A percentile compares a stretch with the other conserved stretches of the same genome.
phyloP scores from a whole-genome alignment of 1,284 basidiomycete species.

The Meripilus lineatus region DNA sequence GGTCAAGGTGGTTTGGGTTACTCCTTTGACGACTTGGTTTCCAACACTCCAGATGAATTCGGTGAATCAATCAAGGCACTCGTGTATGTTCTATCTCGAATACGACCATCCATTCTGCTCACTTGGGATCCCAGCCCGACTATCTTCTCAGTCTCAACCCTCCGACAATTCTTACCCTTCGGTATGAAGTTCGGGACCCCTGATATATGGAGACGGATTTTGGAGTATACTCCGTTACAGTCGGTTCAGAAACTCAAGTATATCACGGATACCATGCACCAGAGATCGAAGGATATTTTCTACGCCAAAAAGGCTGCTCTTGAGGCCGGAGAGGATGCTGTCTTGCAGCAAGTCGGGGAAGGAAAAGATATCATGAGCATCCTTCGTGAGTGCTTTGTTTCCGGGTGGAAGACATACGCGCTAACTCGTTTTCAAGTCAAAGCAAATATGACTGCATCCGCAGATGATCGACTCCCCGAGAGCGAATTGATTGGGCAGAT shows the following conservation, averaged over 20 bases:
- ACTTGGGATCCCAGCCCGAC: not conserved
- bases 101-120: too few relatives aligned
- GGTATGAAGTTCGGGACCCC: slow-evolving; percentile 27
- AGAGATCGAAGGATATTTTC: slow-evolving; percentile 30
- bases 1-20: slow-evolving; percentile 30
- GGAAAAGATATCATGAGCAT: slow-evolving; percentile 44
- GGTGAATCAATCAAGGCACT: slow-evolving; percentile 25
- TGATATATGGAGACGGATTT: not conserved
- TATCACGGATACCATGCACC: slow-evolving; percentile 30
- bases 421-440: not conserved
- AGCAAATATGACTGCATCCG: not conserved
- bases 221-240: slow-evolving; percentile 28
- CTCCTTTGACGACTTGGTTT: slow-evolving; percentile 42
- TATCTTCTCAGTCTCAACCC: slow-evolving; percentile 23
- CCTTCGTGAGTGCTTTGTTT: slow-evolving; percentile 34
- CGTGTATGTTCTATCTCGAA: too few relatives aligned
- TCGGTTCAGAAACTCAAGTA: slow-evolving; percentile 27
- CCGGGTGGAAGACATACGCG: not conserved
- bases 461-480: slow-evolving; percentile 1
- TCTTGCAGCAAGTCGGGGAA: slow-evolving; percentile 26
- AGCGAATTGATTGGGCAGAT: not conserved
- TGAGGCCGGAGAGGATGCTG: slow-evolving; percentile 14
- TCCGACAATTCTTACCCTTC: slow-evolving; percentile 24
- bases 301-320: slow-evolving; percentile 27
- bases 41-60: slow-evolving; percentile 31